Percentiles rank a stretch among this genome's conserved stretches.
phyloP scores from a whole-genome alignment of 768 basidiomycete species.

The Mycena leptocephala region DNA sequence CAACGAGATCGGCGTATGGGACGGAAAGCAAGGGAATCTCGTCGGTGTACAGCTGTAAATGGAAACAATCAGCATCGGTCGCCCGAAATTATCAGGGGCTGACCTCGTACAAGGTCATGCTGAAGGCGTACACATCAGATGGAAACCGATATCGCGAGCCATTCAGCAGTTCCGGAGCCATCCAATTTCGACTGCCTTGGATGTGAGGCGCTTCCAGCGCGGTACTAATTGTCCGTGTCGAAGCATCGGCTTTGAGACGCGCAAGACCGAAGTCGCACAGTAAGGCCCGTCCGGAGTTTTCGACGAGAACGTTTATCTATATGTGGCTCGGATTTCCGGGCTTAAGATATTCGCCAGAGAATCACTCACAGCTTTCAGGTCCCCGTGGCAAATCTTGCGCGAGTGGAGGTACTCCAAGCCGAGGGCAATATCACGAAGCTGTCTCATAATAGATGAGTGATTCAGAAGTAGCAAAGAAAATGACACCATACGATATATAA shows the following conservation, averaged over 20 bases:
- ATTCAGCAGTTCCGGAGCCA: no score
- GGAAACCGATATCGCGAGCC: not conserved
- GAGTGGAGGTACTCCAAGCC: no score
- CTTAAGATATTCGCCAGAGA: not conserved
- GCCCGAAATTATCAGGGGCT: not conserved
- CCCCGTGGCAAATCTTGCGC: slow-evolving; percentile 25
- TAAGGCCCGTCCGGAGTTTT: slow-evolving; percentile 10
- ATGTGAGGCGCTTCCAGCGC: not conserved
- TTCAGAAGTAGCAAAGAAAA: not conserved
- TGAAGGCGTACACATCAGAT: not conserved
- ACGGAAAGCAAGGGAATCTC: slow-evolving; percentile 26
- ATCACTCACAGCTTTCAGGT: slow-evolving; percentile 11
- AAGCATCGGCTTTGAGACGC: not conserved
- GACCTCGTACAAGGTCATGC: not conserved
- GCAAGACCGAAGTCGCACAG: slow-evolving; percentile 14
- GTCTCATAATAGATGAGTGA: not conserved
- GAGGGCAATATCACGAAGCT: slow-evolving; percentile 21
- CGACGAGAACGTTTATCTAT: slow-evolving; percentile 23
- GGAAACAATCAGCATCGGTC: not conserved
- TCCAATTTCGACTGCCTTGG: not conserved
- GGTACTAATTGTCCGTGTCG: not conserved
- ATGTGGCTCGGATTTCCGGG: not conserved
- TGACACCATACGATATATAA: slow-evolving; percentile 5
- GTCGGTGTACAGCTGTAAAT: slow-evolving; percentile 17
- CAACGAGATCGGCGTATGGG: slow-evolving; percentile 18